Percentiles rank a stretch among this genome's conserved stretches.
Evolutionary conservation across 1,284 basidiomycete genomes (phyloP).

Genomic region (Ceratobasidium sp.): DNA sequence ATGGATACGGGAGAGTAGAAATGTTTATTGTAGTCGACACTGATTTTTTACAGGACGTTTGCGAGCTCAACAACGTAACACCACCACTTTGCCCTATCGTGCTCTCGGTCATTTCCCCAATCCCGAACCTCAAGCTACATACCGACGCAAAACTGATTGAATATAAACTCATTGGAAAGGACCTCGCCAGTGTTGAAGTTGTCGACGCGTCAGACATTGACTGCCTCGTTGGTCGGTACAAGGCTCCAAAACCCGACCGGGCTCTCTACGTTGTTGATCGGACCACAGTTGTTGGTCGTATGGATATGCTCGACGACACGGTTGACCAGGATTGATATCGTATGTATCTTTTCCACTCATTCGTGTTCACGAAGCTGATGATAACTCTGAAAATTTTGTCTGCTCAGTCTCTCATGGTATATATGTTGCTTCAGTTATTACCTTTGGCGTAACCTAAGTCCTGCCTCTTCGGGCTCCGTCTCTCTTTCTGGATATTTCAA

Average conservation of each 20-base stretch:
- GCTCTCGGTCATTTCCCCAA: too few species aligned
- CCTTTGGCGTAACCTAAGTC: too few species aligned
- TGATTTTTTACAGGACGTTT: background rate
- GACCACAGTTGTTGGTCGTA: constrained; percentile 37
- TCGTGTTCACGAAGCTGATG: too few species aligned
- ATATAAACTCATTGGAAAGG: background rate
- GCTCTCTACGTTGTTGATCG: constrained; percentile 47
- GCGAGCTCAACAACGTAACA: too few species aligned
- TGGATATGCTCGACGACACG: background rate
- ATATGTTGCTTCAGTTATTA: too few species aligned
- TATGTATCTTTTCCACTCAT: too few species aligned
- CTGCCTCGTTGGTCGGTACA: background rate
- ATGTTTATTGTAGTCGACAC: background rate
- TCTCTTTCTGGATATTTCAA: too few species aligned
- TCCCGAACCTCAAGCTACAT: background rate
- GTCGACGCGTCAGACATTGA: constrained; percentile 2
- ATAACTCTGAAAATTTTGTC: too few species aligned
- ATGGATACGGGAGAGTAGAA: background rate
- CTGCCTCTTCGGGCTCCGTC: too few species aligned
- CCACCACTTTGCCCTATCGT: too few species aligned
- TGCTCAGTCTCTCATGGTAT: too few species aligned
- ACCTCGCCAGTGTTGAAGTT: background rate
- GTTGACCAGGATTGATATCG: background rate
- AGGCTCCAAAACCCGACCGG: background rate
- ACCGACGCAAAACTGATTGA: background rate